Percentiles rank a stretch among this genome's conserved stretches.
Conservation (phyloP, 2,329 filamentous ascomycete species). For the Pleomassaria siparia region DNA sequence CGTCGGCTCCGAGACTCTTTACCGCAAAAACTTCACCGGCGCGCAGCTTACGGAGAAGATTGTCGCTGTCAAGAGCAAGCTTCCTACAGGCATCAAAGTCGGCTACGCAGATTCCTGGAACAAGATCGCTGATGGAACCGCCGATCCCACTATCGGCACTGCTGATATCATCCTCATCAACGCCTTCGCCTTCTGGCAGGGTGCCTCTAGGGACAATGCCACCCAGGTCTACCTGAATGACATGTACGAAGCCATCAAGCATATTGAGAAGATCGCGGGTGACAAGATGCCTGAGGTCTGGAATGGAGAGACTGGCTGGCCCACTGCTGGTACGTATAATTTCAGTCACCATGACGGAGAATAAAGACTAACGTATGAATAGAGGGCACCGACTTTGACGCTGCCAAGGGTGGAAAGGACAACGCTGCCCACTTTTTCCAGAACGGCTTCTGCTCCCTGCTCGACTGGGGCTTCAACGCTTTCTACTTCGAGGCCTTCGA, state of each 20-base stretch:
- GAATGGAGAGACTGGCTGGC: conserved; percentile 71
- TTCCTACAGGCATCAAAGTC: conserved; percentile 57
- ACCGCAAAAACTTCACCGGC: conserved; percentile 68
- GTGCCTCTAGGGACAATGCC: conserved; percentile 58
- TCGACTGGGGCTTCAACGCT: conserved; percentile 67
- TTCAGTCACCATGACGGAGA: conserved; percentile 3
- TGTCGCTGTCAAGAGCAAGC: conserved; percentile 58
- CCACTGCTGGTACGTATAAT: conserved; percentile 49
- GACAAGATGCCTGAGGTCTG: conserved; percentile 62
- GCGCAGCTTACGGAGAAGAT: conserved; percentile 63
- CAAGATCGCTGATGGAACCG: conserved; percentile 69
- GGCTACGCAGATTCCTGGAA: conserved; percentile 75
- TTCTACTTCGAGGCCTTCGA: conserved; percentile 77
- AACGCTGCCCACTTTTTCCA: conserved; percentile 64
- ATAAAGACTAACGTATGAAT: conserved; percentile 23
- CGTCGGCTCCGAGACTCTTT: conserved; percentile 70
- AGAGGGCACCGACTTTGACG: conserved; percentile 63
- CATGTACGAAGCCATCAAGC: conserved; percentile 63
- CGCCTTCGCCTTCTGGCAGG: conserved; percentile 75
- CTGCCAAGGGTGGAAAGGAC: conserved; percentile 60
- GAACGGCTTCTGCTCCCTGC: conserved; percentile 63
- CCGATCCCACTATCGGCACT: conserved; percentile 63
- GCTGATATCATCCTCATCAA: conserved; percentile 67
- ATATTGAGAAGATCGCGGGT: conserved; percentile 62
- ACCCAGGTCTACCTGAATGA: conserved; percentile 67